Evolutionary conservation across 2,329 filamentous ascomycete genomes (phyloP).

Genomic region (Stagonosporopsis rhizophila): DNA sequence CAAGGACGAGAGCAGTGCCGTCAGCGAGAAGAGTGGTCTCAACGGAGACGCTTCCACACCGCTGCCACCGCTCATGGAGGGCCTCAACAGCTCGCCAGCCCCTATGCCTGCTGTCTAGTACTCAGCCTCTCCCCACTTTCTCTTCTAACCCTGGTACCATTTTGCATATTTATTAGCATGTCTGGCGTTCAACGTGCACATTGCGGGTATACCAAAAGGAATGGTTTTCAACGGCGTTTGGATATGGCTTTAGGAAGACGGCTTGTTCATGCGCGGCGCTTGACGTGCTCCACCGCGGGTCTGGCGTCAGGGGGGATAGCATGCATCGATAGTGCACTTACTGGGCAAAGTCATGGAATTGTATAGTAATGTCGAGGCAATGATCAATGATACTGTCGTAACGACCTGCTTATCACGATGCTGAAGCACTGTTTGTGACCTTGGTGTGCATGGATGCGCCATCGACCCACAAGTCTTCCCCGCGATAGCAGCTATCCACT

Average conservation of each 20-base stretch:
- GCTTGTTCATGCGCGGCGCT: slow-evolving; percentile 13
- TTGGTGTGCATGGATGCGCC: slow-evolving; percentile 17
- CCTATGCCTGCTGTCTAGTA: slow-evolving; percentile 43
- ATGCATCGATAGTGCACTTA: neutral
- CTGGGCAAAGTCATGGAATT: slow-evolving; percentile 10
- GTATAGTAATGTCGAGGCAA: slow-evolving; percentile 17
- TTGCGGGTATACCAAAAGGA: slow-evolving; percentile 30
- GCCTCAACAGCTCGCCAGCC: slow-evolving; percentile 60
- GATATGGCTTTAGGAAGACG: slow-evolving; percentile 17
- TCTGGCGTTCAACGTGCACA: slow-evolving; percentile 34
- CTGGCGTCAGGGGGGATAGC: slow-evolving; percentile 4
- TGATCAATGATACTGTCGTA: neutral
- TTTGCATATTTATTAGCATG: slow-evolving; percentile 29
- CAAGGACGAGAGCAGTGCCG: slow-evolving; percentile 64
- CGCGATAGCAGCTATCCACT: slow-evolving; percentile 20
- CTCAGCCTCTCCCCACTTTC: slow-evolving; percentile 13
- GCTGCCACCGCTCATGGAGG: slow-evolving; percentile 51
- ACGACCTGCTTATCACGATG: neutral
- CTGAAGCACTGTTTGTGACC: neutral
- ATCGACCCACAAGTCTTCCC: slow-evolving; percentile 20
- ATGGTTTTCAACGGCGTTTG: slow-evolving; percentile 25
- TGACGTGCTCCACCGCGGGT: slow-evolving; percentile 13
- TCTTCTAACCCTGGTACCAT: slow-evolving; percentile 2
- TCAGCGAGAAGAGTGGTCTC: slow-evolving; percentile 68
- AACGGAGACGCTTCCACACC: slow-evolving; percentile 56